phyloP scores from a whole-genome alignment of 306 rosid genomes.

The Medicago arabica region DNA sequence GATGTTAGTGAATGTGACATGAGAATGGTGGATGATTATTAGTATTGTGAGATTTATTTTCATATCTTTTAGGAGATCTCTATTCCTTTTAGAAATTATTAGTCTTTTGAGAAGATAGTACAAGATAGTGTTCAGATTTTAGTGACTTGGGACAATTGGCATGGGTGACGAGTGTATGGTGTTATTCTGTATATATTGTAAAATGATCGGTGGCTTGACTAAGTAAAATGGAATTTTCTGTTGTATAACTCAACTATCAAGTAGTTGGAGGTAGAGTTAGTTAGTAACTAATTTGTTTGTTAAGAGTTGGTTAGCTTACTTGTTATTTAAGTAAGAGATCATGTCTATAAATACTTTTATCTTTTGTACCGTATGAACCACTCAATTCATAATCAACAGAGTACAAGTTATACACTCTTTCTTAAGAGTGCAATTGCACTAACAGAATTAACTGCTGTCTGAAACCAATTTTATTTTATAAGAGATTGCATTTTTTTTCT shows the following conservation, averaged over 20 bases:
- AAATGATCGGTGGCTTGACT: background rate
- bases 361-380: too few species aligned
- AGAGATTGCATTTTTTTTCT: background rate
- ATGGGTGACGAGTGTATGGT: background rate
- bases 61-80: background rate
- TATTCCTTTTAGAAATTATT: background rate
- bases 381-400: too few species aligned
- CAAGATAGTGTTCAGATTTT: background rate
- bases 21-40: background rate
- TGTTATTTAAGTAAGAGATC: too few species aligned
- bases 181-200: background rate
- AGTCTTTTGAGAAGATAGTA: background rate
- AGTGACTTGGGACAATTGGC: background rate
- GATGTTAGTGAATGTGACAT: background rate
- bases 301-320: too few species aligned
- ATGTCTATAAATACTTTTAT: too few species aligned
- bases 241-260: too few species aligned
- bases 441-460: too few species aligned
- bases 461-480: background rate
- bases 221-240: background rate
- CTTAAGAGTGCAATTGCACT: too few species aligned
- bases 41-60: background rate
- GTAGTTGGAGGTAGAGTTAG: too few species aligned
- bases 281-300: too few species aligned
- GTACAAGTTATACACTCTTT: too few species aligned